These are phyloP conservation scores for Talinum fruticosum DNA, from an alignment of 148 eudicot species.

Conservation along the genomic window DNA sequence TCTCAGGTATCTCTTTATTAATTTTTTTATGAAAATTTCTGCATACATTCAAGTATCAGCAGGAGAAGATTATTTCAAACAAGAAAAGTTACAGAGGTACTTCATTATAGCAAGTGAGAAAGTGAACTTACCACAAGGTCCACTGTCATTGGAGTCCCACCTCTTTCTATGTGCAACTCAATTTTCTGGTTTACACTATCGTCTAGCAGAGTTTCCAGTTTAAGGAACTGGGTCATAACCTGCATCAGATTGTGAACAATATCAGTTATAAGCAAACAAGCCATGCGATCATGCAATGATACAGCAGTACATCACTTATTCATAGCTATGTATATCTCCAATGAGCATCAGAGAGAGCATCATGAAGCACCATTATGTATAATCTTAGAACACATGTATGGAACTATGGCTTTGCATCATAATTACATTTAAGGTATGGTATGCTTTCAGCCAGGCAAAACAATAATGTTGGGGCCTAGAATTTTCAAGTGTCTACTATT, in stretches of 20 bases:
- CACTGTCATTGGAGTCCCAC: conserved; percentile 71
- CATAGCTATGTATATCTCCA: background rate
- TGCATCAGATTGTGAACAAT: conserved; percentile 31
- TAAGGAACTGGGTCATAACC: conserved; percentile 91
- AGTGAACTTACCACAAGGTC: conserved; percentile 52
- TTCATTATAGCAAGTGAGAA: background rate
- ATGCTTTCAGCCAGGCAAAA: background rate
- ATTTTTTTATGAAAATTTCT: background rate
- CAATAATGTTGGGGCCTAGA: background rate
- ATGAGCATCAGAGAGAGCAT: background rate
- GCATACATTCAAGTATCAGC: background rate
- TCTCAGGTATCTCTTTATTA: background rate
- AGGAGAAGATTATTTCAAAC: background rate
- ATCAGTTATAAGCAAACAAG: conserved; percentile 9
- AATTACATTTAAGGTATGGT: background rate
- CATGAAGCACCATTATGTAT: background rate
- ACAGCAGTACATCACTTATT: background rate
- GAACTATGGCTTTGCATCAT: background rate
- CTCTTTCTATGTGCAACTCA: conserved; percentile 88
- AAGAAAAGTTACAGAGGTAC: background rate
- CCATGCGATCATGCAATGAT: conserved; percentile 3
- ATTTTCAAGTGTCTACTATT: background rate
- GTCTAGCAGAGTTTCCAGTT: conserved; percentile 82
- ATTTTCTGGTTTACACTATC: conserved; percentile 68
- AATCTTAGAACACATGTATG: background rate